Evolutionary conservation across 306 rosid species (phyloP).

Genomic region (Coriaria nepalensis): DNA sequence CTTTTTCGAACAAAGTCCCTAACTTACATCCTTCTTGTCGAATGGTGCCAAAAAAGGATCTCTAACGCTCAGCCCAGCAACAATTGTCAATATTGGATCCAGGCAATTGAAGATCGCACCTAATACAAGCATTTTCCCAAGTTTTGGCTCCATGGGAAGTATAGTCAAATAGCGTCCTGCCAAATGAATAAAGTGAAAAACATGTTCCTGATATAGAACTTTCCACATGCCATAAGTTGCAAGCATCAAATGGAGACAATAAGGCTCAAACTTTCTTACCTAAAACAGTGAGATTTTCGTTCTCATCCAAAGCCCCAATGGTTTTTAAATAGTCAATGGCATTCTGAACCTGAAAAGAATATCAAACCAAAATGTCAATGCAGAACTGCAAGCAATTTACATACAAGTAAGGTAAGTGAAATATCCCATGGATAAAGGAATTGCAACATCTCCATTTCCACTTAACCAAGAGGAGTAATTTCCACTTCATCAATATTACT

Average conservation of each 20-base stretch:
- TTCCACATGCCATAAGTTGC: conserved; percentile 9
- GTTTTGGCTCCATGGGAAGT: conserved; percentile 99
- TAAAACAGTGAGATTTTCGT: conserved; percentile 66
- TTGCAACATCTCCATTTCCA: too few species aligned
- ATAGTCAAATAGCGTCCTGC: conserved; percentile 64
- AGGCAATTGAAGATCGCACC: conserved; percentile 82
- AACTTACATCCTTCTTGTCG: conserved; percentile 86
- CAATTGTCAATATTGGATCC: conserved; percentile 84
- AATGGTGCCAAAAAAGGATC: conserved; percentile 83
- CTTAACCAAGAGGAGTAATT: too few species aligned
- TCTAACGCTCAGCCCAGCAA: conserved; percentile 89
- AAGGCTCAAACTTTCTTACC: conserved; percentile 33
- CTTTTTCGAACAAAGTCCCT: not conserved
- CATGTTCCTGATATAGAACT: conserved; percentile 5
- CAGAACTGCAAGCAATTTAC: not conserved
- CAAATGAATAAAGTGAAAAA: conserved; percentile 17
- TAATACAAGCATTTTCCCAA: conserved; percentile 84
- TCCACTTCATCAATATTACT: too few species aligned
- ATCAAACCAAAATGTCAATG: conserved; percentile 12
- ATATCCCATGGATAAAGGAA: too few species aligned
- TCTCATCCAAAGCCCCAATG: conserved; percentile 82
- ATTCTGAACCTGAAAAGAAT: conserved; percentile 66
- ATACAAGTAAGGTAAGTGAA: too few species aligned
- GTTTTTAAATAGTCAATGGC: conserved; percentile 77
- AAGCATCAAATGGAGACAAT: conserved; percentile 4